A percentile compares a stretch with the other conserved stretches of the same genome.
Evolutionary conservation across 768 basidiomycete genomes (phyloP).

Genomic region (Pholiota molesta): DNA sequence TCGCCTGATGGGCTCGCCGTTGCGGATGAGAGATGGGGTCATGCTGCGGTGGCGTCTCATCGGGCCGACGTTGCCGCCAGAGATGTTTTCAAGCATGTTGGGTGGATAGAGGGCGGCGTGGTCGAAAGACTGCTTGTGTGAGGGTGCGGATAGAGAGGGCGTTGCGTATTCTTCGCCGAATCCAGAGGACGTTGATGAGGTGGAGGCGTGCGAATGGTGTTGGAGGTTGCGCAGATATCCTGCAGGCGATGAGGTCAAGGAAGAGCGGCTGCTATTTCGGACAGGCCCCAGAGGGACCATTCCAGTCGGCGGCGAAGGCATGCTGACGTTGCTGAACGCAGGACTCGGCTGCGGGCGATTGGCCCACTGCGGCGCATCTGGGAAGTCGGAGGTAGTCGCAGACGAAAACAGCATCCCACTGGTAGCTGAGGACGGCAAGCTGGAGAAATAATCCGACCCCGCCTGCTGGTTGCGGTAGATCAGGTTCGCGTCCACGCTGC

Average conservation of each 20-base stretch:
- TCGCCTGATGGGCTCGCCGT: slow-evolving; percentile 51
- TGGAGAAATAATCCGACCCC: background rate
- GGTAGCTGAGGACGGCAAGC: slow-evolving; percentile 17
- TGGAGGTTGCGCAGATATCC: slow-evolving; percentile 26
- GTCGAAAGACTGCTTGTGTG: slow-evolving; percentile 71
- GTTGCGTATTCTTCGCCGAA: slow-evolving; percentile 15
- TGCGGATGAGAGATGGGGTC: slow-evolving; percentile 66
- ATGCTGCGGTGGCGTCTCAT: slow-evolving; percentile 74
- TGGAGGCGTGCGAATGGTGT: slow-evolving; percentile 28
- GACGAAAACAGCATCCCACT: slow-evolving; percentile 22
- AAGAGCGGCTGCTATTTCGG: slow-evolving; percentile 9
- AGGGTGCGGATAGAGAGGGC: slow-evolving; percentile 64
- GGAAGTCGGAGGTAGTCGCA: slow-evolving; percentile 24
- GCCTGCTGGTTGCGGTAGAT: slow-evolving; percentile 6
- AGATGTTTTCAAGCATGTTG: slow-evolving; percentile 35
- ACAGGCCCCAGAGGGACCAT: background rate
- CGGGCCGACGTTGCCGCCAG: slow-evolving; percentile 50
- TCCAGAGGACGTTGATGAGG: slow-evolving; percentile 31
- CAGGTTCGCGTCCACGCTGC: slow-evolving; percentile 9
- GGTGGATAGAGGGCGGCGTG: slow-evolving; percentile 53
- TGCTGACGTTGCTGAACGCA: slow-evolving; percentile 41
- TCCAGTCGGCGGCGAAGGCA: slow-evolving; percentile 40
- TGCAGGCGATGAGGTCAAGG: slow-evolving; percentile 28
- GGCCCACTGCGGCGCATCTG: slow-evolving; percentile 38
- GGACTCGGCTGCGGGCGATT: slow-evolving; percentile 40